A percentile compares a stretch with the other conserved stretches of the same genome.
Evolutionary conservation across 352 stramenopile genomes (phyloP).

Genomic region (Blastocystis sp.): DNA sequence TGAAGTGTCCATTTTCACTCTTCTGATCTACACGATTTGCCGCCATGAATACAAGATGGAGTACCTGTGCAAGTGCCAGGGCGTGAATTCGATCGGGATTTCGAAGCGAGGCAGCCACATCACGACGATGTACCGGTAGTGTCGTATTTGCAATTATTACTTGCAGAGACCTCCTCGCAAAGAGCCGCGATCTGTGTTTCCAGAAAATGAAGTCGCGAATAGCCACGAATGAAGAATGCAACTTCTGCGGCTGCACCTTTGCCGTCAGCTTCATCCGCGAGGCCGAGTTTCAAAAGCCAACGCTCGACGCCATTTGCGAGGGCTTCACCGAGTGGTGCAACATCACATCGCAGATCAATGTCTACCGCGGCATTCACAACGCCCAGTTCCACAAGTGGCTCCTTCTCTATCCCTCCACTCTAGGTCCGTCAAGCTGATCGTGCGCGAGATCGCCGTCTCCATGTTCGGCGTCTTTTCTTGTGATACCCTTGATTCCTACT

Average conservation of each 20-base stretch:
- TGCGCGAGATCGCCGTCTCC: slow-evolving; percentile 20
- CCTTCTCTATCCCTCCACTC: not conserved
- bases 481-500: not conserved
- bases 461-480: slow-evolving; percentile 21
- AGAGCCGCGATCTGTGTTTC: slow-evolving; percentile 33
- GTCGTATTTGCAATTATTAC: not conserved
- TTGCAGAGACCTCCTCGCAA: slow-evolving; percentile 11
- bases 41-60: slow-evolving; percentile 66
- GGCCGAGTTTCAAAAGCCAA: slow-evolving; percentile 17
- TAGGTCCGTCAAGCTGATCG: slow-evolving; percentile 13
- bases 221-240: slow-evolving; percentile 34
- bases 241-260: slow-evolving; percentile 58
- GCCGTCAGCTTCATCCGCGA: slow-evolving; percentile 52
- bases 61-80: slow-evolving; percentile 64
- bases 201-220: slow-evolving; percentile 42
- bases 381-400: not conserved
- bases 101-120: slow-evolving; percentile 50
- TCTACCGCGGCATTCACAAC: slow-evolving; percentile 41
- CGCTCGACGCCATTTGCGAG: slow-evolving; percentile 8
- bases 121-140: slow-evolving; percentile 29
- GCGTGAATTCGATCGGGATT: slow-evolving; percentile 40
- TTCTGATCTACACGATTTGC: slow-evolving; percentile 59
- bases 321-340: slow-evolving; percentile 43
- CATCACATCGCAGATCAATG: slow-evolving; percentile 50
- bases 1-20: slow-evolving; percentile 37